phyloP scores from a whole-genome alignment of 2,329 filamentous ascomycete genomes.

The Volutella citrinella region DNA sequence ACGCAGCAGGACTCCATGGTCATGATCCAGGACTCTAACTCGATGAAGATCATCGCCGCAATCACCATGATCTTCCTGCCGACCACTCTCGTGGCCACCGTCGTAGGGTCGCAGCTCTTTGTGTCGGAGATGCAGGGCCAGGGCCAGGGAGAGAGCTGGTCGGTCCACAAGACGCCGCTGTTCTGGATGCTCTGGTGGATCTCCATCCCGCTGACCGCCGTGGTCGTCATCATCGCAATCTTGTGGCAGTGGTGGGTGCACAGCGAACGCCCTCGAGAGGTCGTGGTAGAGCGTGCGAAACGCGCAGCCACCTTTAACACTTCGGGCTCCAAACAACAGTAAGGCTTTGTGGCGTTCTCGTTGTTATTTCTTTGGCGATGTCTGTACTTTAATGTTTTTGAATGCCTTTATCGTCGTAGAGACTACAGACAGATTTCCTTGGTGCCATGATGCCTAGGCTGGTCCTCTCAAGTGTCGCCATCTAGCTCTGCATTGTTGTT shows the following conservation, averaged over 20 bases:
- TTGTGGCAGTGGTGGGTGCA: constrained; percentile 30
- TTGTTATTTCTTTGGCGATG: too few relatives aligned
- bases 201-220: constrained; percentile 26
- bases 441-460: too few relatives aligned
- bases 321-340: constrained; percentile 8
- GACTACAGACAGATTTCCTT: too few relatives aligned
- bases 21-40: constrained; percentile 33
- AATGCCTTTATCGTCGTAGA: too few relatives aligned
- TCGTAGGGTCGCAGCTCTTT: constrained; percentile 29
- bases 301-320: constrained; percentile 20
- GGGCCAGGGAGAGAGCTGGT: constrained; percentile 19
- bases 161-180: constrained; percentile 21
- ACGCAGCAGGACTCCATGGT: constrained; percentile 34
- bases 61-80: constrained; percentile 38
- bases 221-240: constrained; percentile 20
- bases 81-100: constrained; percentile 32
- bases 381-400: too few relatives aligned
- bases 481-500: too few relatives aligned
- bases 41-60: constrained; percentile 35
- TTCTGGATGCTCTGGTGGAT: constrained; percentile 30
- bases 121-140: constrained; percentile 17
- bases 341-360: too few relatives aligned
- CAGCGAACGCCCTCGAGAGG: constrained; percentile 16
- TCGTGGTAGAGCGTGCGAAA: constrained; percentile 18
- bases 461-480: too few relatives aligned